phyloP scores from a whole-genome alignment of 768 basidiomycete genomes.

The Tephrocybe sp. region DNA sequence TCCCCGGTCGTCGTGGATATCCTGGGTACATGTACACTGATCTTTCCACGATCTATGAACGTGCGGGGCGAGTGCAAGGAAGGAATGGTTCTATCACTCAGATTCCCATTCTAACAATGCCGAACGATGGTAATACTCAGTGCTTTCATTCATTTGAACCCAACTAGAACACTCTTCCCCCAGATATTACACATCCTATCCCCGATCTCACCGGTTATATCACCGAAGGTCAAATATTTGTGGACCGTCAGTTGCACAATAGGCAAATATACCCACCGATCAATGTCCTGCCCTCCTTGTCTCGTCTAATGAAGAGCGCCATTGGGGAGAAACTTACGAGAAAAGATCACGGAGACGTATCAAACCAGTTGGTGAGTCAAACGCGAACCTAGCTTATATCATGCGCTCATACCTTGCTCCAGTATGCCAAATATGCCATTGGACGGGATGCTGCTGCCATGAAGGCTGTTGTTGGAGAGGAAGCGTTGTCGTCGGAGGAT shows the following conservation, averaged over 20 bases:
- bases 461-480: conserved; percentile 99
- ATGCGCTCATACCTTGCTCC: conserved; percentile 8
- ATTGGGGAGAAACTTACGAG: conserved; percentile 97
- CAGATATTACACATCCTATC: conserved; percentile 99
- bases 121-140: conserved; percentile 83
- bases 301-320: conserved; percentile 99
- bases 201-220: conserved; percentile 99
- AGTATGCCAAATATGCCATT: conserved; percentile 99
- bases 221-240: conserved; percentile 98
- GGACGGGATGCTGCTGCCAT: conserved; percentile 96
- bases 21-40: conserved; percentile 99
- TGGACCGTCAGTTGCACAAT: conserved; percentile 97
- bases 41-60: conserved; percentile 98
- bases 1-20: conserved; percentile 98
- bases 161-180: conserved; percentile 12
- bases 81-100: conserved; percentile 99
- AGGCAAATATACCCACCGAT: conserved; percentile 98
- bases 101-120: conserved; percentile 99
- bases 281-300: conserved; percentile 97
- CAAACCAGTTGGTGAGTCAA: conserved; percentile 86
- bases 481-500: conserved; percentile 92
- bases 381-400: not conserved
- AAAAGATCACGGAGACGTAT: conserved; percentile 98
- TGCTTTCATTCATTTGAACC: conserved; percentile 13
- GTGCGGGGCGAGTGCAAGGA: conserved; percentile 96